Conservation (phyloP, 2,329 filamentous ascomycete genomes). For the Myriosclerotinia duriaeana region DNA sequence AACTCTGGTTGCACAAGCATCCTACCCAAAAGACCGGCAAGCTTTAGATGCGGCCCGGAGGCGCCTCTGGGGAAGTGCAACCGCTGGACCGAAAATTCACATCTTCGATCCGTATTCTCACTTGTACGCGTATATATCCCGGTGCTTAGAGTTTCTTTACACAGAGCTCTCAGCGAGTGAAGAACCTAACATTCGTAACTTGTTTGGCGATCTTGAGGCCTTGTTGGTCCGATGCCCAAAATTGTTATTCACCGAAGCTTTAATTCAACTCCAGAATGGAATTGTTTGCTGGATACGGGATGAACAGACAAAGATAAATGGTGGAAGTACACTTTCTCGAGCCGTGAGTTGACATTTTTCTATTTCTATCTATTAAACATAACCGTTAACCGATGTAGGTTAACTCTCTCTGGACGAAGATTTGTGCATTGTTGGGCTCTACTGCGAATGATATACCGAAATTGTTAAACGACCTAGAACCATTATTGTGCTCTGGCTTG, state of each 20-base stretch:
- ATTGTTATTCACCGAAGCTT: constrained; percentile 43
- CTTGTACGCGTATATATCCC: constrained; percentile 60
- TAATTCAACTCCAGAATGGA: constrained; percentile 60
- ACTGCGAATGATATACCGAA: constrained; percentile 44
- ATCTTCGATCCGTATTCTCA: constrained; percentile 63
- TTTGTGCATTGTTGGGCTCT: constrained; percentile 43
- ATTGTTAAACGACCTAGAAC: constrained; percentile 55
- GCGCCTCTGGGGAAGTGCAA: constrained; percentile 62
- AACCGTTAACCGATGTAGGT: constrained; percentile 45
- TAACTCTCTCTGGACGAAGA: constrained; percentile 51
- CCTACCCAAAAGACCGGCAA: constrained; percentile 58
- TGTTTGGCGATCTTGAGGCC: constrained; percentile 46
- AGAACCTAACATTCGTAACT: constrained; percentile 49
- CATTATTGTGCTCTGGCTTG: constrained; percentile 56
- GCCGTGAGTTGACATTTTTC: constrained; percentile 45
- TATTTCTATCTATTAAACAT: constrained; percentile 15
- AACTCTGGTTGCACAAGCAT: constrained; percentile 42
- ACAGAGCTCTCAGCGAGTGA: constrained; percentile 43
- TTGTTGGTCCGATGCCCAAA: constrained; percentile 44
- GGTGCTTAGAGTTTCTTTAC: constrained; percentile 54
- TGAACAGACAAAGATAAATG: constrained; percentile 45
- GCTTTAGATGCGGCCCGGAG: constrained; percentile 64
- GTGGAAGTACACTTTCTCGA: constrained; percentile 45
- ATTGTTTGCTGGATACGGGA: constrained; percentile 66
- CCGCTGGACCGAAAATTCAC: constrained; percentile 44